A percentile compares a stretch with the other conserved stretches of the same genome.
Evolutionary conservation across 805 yeast genomes (phyloP).

Genomic region (Osmozyma mogii): DNA sequence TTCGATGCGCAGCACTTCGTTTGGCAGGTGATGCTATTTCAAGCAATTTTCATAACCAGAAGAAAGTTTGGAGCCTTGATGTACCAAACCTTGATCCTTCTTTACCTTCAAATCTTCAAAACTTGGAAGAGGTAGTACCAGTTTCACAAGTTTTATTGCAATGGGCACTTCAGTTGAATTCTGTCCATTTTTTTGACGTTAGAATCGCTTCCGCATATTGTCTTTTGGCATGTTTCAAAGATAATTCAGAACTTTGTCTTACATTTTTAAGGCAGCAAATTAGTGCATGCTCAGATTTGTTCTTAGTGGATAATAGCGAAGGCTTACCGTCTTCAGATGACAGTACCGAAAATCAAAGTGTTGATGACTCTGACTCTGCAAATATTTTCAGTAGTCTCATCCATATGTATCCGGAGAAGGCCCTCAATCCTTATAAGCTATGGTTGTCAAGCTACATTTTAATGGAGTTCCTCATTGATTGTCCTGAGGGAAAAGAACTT

Average conservation of each 20-base stretch:
- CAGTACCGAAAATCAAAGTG: no score
- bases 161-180: slow-evolving; percentile 75
- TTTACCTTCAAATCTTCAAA: slow-evolving; percentile 36
- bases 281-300: slow-evolving; percentile 23
- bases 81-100: slow-evolving; percentile 88
- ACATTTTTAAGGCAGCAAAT: slow-evolving; percentile 66
- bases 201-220: slow-evolving; percentile 65
- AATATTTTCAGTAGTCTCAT: slow-evolving; percentile 66
- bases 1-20: slow-evolving; percentile 61
- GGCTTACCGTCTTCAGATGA: no score
- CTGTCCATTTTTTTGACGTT: slow-evolving; percentile 78
- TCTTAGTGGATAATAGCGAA: no score
- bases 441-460: slow-evolving; percentile 78
- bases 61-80: slow-evolving; percentile 69
- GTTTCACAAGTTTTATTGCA: slow-evolving; percentile 67
- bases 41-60: slow-evolving; percentile 60
- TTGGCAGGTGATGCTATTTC: slow-evolving; percentile 73
- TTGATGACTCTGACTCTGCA: no score
- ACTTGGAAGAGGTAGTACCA: slow-evolving; percentile 41
- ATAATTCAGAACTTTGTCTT: slow-evolving; percentile 52
- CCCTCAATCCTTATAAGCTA: slow-evolving; percentile 75
- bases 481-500: slow-evolving; percentile 38
- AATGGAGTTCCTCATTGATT: slow-evolving; percentile 52
- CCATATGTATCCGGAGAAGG: slow-evolving; percentile 57
- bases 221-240: slow-evolving; percentile 59